Evolutionary conservation across 768 basidiomycete genomes (phyloP).

Genomic region (Russula vinacea): DNA sequence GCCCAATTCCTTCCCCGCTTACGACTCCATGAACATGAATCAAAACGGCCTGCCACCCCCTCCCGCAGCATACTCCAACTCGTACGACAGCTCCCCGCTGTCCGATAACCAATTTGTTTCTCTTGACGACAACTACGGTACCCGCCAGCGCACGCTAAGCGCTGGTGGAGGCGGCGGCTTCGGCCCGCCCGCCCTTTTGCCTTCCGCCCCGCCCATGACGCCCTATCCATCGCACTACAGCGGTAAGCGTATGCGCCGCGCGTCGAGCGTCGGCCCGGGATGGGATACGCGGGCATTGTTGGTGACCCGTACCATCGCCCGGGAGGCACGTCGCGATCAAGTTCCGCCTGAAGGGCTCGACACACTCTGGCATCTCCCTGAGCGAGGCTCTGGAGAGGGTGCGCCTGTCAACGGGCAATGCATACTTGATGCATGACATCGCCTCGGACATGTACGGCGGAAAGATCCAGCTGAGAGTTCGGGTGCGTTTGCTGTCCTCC

Average conservation of each 20-base stretch:
- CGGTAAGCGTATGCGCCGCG: constrained; percentile 20
- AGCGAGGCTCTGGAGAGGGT: constrained; percentile 19
- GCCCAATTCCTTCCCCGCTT: constrained; percentile 8
- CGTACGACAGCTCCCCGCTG: constrained; percentile 29
- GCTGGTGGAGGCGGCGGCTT: constrained; percentile 22
- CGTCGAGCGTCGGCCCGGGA: constrained; percentile 25
- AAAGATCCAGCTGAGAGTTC: constrained; percentile 24
- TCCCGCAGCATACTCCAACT: constrained; percentile 14
- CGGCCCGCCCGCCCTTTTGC: constrained; percentile 19
- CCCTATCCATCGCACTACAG: constrained; percentile 23
- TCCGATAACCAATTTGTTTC: constrained; percentile 21
- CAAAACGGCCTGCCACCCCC: constrained; percentile 8
- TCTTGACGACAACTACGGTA: constrained; percentile 14
- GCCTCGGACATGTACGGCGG: constrained; percentile 13
- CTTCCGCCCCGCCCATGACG: constrained; percentile 23
- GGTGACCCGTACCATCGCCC: constrained; percentile 12
- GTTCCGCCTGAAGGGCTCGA: constrained; percentile 26
- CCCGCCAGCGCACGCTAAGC: constrained; percentile 25
- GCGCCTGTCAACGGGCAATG: constrained; percentile 15
- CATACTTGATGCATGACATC: constrained; percentile 24
- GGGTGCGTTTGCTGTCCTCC: constrained; percentile 21
- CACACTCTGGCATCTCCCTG: constrained; percentile 23
- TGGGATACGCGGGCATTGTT: not conserved
- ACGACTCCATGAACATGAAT: constrained; percentile 14
- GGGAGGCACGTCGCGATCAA: constrained; percentile 14